These are phyloP conservation scores for Epichloe coenophiala DNA, from an alignment of 2,329 filamentous ascomycete species.

Conservation along the genomic window DNA sequence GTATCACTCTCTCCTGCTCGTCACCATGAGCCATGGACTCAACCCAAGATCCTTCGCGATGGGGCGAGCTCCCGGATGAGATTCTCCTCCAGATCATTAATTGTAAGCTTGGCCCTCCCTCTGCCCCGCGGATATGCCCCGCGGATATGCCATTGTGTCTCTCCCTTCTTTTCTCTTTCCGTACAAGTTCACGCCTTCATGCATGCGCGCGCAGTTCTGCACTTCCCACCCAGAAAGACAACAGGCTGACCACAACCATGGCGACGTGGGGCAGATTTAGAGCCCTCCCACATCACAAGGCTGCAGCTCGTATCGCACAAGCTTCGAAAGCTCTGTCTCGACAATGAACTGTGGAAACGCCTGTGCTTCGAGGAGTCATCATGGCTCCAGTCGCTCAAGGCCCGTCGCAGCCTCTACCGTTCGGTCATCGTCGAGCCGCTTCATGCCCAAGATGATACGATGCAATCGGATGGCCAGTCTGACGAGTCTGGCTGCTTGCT, in stretches of 20 bases:
- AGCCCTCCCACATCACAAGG: constrained; percentile 35
- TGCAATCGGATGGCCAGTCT: background rate
- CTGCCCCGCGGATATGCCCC: background rate
- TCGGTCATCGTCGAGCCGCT: constrained; percentile 12
- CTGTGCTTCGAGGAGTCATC: constrained; percentile 60
- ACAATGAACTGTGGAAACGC: constrained; percentile 63
- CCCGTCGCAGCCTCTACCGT: constrained; percentile 18
- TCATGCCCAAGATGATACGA: constrained; percentile 5
- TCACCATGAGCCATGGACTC: constrained; percentile 16
- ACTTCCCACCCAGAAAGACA: background rate
- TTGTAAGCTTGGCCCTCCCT: constrained; percentile 30
- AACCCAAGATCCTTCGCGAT: constrained; percentile 11
- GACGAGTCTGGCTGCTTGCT: background rate
- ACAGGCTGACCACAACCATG: background rate
- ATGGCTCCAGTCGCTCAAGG: constrained; percentile 47
- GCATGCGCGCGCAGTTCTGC: background rate
- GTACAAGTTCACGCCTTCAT: background rate
- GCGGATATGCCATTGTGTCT: background rate
- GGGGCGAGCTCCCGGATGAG: constrained; percentile 47
- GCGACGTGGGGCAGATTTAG: constrained; percentile 16
- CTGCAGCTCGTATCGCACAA: constrained; percentile 57
- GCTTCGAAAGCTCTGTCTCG: constrained; percentile 54
- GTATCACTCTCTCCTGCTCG: background rate
- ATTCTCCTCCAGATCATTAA: constrained; percentile 49
- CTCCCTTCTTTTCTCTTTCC: background rate